Base-by-base conservation (phyloP, 306 rosid species). In the Ormosia semicastrata region DNA sequence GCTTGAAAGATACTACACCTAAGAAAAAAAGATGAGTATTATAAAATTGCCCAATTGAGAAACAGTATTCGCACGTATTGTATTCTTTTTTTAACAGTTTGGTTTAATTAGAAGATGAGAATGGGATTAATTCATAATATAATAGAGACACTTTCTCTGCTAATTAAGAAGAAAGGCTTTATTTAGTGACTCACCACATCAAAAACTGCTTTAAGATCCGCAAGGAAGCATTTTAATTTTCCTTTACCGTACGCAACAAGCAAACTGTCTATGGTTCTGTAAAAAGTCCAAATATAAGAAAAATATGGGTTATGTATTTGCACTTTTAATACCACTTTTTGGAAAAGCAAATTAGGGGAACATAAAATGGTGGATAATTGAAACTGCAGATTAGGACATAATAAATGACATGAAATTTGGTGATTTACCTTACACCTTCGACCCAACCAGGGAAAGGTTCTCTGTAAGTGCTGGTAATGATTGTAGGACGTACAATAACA, bases 391-490 rank as follows among this genome's bases (percentile, higher is more conserved):
- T 1, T 1, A 47, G 24, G 34, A 54, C 12, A 73, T 3, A 17
- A 47, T 56, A 6, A 56, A 56, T 56, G 12, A 56, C n/a, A 56
- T 36, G n/a, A 32, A 29, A 47, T 46, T 36, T 63, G 40, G 9
- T 64, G 17, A 40, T 41, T 59, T 76, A 94, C 98, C 95, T 92
- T 8, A 88, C 11, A 18, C 98, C 97, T 87, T 94, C 98, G 1
- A 90, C 67, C 97, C 96, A 94, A 41, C 98, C 98, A 0, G 98
- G 90, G 64, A 94, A 94, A 4, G 98, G 98, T 78, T 94, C 96
- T 86, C 6, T 92, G 72, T 54, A 88, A 77, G 98, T 94, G 44
- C 98, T 88, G 14, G 90, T 85, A 34, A 94, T 10, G 6, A 92
- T 88, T 0, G 96, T 88, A 2, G 97, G 97, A 54, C 98, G 92